Evolutionary conservation across 176 grass and related monocot species (phyloP), one percentile per base, ranked within the genome.

Genomic region (Secale cereale): DNA sequence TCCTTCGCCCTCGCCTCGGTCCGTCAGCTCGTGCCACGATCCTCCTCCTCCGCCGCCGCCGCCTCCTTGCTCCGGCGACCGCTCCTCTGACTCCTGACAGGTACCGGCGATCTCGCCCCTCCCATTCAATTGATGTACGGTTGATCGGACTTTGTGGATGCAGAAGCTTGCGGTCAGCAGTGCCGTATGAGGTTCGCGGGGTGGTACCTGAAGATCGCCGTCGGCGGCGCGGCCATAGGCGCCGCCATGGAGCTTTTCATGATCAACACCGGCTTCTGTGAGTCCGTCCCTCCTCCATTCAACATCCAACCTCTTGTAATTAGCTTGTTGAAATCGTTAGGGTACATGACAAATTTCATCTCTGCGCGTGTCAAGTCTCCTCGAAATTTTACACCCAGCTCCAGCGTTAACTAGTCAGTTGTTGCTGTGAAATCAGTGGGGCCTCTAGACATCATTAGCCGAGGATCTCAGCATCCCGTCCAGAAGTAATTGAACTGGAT

Each of bases 221-320:
- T 40, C 17, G 93, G 90, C 27, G 92, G 91, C 66, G 91, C 86
- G 13, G 20, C 92, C 27, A 87, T 95, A 30, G 93, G 95, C 59
- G 91, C 93, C 14, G 77, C 80, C 50, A 93, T 98, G 93, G 95
- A 98, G 80, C 91, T 94, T 77, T 97, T 97, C 91, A 94, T 97
- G 95, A 97, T 97, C 85, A 92, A 97, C 87, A 97, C 95, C 30
- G 92, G 95, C 64, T 97, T 97, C 91, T 98, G 95, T 98, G 54
- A 2, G 89, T 64, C 85, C n/a, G 39, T 37, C 19, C 36, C 8
- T 17, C 45, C 25, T 69, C 63, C 73, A 10, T 52, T 78, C 59
- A 36, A 12, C 4, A 36, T 37, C 35, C 40, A 52, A 11, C 7
- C 9, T 15, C 2, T 25, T 26, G 3, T n/a, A 52, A 31, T 75